Conservation (phyloP, 495 filamentous ascomycete species). For the Hypomontagnella submonticulosa region DNA sequence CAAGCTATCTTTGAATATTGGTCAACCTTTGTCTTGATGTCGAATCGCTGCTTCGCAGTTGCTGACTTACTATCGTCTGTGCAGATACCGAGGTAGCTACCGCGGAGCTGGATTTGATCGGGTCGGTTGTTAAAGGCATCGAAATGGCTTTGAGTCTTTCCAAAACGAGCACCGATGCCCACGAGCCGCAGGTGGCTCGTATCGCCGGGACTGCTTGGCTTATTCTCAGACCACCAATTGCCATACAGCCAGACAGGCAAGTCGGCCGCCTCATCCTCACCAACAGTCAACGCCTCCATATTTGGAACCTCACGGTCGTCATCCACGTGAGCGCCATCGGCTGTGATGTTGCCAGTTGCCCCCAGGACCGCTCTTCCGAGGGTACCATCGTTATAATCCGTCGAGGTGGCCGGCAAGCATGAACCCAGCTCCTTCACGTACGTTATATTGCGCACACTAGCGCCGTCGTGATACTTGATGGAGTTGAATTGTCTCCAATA, state of each 20-base stretch:
- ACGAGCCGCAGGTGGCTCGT: constrained; percentile 20
- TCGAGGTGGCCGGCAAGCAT: constrained; percentile 12
- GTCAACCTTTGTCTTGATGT: neutral
- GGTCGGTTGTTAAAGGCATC: constrained; percentile 16
- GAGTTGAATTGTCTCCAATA: constrained; percentile 33
- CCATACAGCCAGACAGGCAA: constrained; percentile 32
- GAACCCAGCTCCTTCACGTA: constrained; percentile 28
- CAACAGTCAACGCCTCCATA: constrained; percentile 7
- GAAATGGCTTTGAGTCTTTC: constrained; percentile 23
- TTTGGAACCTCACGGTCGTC: constrained; percentile 6
- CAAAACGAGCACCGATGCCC: constrained; percentile 22
- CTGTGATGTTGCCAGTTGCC: constrained; percentile 17
- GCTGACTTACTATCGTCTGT: constrained; percentile 15
- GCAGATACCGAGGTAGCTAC: constrained; percentile 18
- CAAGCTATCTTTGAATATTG: constrained; percentile 9
- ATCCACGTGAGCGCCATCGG: constrained; percentile 18
- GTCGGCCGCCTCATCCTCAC: constrained; percentile 18
- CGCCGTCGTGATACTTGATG: constrained; percentile 21
- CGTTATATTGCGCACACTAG: constrained; percentile 16
- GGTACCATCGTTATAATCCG: constrained; percentile 7
- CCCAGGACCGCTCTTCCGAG: constrained; percentile 16
- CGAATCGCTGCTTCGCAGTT: neutral
- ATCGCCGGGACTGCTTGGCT: neutral
- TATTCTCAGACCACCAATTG: constrained; percentile 20
- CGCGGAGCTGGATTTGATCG: constrained; percentile 14